phyloP scores from a whole-genome alignment of 441 rosid genomes.

The Hura crepitans region DNA sequence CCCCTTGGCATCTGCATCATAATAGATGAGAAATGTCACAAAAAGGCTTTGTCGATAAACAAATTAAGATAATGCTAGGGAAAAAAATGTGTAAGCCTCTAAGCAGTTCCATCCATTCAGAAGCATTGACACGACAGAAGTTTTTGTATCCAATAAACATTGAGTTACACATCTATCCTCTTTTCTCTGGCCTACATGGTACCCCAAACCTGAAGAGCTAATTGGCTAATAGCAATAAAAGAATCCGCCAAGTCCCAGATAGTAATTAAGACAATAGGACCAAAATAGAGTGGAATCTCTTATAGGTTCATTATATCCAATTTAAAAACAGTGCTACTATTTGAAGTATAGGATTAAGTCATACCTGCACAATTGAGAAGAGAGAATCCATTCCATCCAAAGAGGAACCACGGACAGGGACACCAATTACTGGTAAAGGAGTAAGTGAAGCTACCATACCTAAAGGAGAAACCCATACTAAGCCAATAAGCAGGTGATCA shows the following conservation, averaged over 20 bases:
- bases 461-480: constrained; percentile 25
- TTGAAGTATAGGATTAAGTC: background rate
- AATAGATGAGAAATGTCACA: background rate
- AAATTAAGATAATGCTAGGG: background rate
- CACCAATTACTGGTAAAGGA: constrained; percentile 90
- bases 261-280: background rate
- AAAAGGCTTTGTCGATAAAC: background rate
- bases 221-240: background rate
- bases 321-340: background rate
- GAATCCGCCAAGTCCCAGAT: background rate
- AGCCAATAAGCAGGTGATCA: background rate
- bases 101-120: background rate
- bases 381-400: constrained; percentile 93
- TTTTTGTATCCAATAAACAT: no score
- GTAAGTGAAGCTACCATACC: constrained; percentile 97
- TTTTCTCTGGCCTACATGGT: background rate
- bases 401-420: constrained; percentile 78
- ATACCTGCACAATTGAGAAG: constrained; percentile 88
- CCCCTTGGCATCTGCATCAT: constrained; percentile 81
- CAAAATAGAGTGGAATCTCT: background rate
- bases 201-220: background rate
- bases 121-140: background rate
- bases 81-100: background rate
- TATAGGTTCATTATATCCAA: background rate
- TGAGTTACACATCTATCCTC: background rate